Percentiles rank a stretch among this genome's conserved stretches.
Evolutionary conservation across 352 stramenopile species (phyloP).

Genomic region (Globisporangium irregulare): DNA sequence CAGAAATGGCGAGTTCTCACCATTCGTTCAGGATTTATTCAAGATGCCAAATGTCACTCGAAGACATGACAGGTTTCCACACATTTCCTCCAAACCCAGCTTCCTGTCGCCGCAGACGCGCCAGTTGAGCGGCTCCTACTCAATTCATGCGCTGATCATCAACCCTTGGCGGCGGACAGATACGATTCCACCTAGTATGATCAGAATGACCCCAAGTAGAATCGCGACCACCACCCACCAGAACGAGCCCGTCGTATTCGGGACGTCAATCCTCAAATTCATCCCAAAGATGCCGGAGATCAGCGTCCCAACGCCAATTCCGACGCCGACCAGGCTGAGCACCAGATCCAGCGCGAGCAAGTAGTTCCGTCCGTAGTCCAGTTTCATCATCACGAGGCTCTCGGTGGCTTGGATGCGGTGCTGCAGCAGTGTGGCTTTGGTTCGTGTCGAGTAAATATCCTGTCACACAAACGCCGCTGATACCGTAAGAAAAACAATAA

Average conservation of each 20-base stretch:
- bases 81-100: no score
- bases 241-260: constrained; percentile 27
- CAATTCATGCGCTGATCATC: constrained; percentile 14
- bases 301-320: constrained; percentile 35
- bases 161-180: constrained; percentile 29
- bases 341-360: constrained; percentile 44
- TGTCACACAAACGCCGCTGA: constrained; percentile 7
- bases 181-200: constrained; percentile 47
- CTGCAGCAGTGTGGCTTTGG: constrained; percentile 60
- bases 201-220: constrained; percentile 15
- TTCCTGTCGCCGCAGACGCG: no score
- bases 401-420: constrained; percentile 70
- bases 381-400: constrained; percentile 52
- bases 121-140: neutral
- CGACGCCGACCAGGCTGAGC: constrained; percentile 34
- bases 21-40: no score
- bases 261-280: constrained; percentile 35
- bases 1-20: no score
- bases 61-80: no score
- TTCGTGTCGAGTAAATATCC: constrained; percentile 66
- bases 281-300: constrained; percentile 45
- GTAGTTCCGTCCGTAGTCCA: constrained; percentile 52
- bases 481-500: neutral
- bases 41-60: no score
- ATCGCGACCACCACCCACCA: constrained; percentile 31